Base-by-base conservation (phyloP, 2,329 filamentous ascomycete species). In the Botryotinia narcissicola region DNA sequence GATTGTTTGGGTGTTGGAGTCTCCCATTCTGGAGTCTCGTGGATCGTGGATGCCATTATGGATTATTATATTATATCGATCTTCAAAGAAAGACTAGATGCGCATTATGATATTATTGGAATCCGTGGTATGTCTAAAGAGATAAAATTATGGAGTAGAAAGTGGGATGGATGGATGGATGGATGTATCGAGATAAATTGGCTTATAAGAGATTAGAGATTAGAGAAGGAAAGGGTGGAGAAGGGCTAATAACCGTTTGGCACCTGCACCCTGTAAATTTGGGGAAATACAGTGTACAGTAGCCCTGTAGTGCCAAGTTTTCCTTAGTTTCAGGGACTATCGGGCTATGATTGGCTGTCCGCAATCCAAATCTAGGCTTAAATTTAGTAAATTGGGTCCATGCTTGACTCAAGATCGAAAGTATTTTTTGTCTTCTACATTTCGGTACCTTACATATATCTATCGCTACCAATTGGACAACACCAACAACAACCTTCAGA, bases 1-100 rank as follows among this genome's bases (percentile, higher is more conserved):
- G 70, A 67, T 62, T 73, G 29, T 18, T 73, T 71, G 8, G 61
- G 46, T 40, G 73, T 32, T 22, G 77, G 73, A 37, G 74, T 74
- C 73, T 79, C 78, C 78, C 78, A 79, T n/a, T 76, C 77, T 18
- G 76, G 77, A 48, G 76, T 37, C 73, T 79, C 72, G 62, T 78
- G 77, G 16, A 60, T 64, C 40, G 69, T 72, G n/a, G 61, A 42
- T 59, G 73, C 73, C 75, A 75, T 77, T 64, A 63, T 73, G 7
- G 16, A 22, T 57, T 32, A 22, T 66, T 51, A 40, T 32, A 16
- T 66, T 51, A 40, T 42, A 20, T 63, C 32, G n/a, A 63, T 54
- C 7, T 51, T 40, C n/a, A 32, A 29, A 16, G 44, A 63, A 16
- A 54, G 48, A 54, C 29, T 32, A 54, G 44, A 44, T 37, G 42